phyloP scores from a whole-genome alignment of 1,284 basidiomycete species.

The Rhodotorula sp. region DNA sequence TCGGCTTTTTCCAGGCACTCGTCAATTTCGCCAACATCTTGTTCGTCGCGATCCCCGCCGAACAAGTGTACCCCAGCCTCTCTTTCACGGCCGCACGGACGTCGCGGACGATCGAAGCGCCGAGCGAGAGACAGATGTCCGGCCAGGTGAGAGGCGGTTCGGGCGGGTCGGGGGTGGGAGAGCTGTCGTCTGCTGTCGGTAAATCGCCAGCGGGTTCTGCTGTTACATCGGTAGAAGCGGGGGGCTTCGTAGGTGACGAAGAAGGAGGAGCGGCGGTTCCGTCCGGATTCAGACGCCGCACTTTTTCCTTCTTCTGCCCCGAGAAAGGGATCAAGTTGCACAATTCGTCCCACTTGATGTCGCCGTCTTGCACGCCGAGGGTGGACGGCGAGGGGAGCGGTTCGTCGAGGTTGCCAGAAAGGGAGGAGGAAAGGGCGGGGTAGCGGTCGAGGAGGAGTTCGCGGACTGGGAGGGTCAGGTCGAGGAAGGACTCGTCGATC shows the following conservation, averaged over 20 bases:
- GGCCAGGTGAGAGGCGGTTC: conserved; percentile 66
- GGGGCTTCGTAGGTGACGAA: conserved; percentile 16
- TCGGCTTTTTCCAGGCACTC: conserved; percentile 85
- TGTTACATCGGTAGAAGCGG: neutral
- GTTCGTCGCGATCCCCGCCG: conserved; percentile 91
- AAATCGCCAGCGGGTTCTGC: no score
- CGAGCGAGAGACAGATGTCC: conserved; percentile 85
- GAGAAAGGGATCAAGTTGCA: conserved; percentile 69
- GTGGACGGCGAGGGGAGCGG: conserved; percentile 67
- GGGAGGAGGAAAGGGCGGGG: conserved; percentile 70
- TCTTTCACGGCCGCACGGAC: conserved; percentile 59
- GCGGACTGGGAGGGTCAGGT: conserved; percentile 75
- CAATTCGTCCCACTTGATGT: conserved; percentile 64
- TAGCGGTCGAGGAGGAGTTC: conserved; percentile 67
- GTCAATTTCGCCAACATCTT: conserved; percentile 68
- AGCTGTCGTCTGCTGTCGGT: no score
- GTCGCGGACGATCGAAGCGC: conserved; percentile 80
- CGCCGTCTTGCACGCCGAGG: conserved; percentile 54
- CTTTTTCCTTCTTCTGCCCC: conserved; percentile 48
- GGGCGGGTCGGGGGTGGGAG: neutral
- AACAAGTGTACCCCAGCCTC: conserved; percentile 86
- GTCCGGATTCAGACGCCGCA: conserved; percentile 25
- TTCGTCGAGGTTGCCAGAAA: conserved; percentile 68
- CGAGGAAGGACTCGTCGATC: conserved; percentile 76
- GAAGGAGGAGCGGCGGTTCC: conserved; percentile 34